Percentiles rank a stretch among this genome's conserved stretches.
Evolutionary conservation across 352 stramenopile species (phyloP).

Genomic region (Phytophthora niederhauseri): DNA sequence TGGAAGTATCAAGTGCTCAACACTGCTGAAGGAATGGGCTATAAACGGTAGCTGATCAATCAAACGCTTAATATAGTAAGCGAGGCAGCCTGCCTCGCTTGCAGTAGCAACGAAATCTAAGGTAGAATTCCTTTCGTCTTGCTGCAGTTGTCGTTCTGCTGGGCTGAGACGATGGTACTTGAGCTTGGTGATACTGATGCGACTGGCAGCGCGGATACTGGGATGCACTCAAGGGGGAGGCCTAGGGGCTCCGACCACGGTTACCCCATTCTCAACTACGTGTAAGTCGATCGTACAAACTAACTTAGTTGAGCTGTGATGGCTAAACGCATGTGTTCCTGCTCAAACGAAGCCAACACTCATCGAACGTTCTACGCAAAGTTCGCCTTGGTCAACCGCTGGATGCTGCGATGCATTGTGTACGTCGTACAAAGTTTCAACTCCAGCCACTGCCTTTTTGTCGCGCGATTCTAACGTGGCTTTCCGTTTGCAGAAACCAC

Average conservation of each 20-base stretch:
- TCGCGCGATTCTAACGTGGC: not conserved
- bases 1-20: conserved; percentile 77
- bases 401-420: conserved; percentile 40
- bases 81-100: not conserved
- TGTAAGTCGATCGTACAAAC: conserved; percentile 39
- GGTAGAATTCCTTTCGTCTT: not conserved
- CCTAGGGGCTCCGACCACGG: conserved; percentile 30
- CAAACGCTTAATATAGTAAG: conserved; percentile 21
- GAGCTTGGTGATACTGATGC: conserved; percentile 1
- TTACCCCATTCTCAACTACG: conserved; percentile 70
- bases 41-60: conserved; percentile 49
- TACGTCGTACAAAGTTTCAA: conserved; percentile 14
- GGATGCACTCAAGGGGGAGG: conserved; percentile 30
- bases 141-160: not conserved
- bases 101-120: too few species aligned
- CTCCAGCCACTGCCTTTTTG: not conserved
- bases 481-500: not conserved
- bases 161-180: conserved; percentile 20
- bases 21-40: conserved; percentile 76
- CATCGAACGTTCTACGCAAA: conserved; percentile 57
- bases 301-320: not conserved
- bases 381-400: conserved; percentile 65
- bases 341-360: conserved; percentile 43
- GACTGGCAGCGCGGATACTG: not conserved
- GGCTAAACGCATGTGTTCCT: not conserved